Base-by-base conservation (phyloP, 2,329 filamentous ascomycete genomes). In the Aspergillus melleus region DNA sequence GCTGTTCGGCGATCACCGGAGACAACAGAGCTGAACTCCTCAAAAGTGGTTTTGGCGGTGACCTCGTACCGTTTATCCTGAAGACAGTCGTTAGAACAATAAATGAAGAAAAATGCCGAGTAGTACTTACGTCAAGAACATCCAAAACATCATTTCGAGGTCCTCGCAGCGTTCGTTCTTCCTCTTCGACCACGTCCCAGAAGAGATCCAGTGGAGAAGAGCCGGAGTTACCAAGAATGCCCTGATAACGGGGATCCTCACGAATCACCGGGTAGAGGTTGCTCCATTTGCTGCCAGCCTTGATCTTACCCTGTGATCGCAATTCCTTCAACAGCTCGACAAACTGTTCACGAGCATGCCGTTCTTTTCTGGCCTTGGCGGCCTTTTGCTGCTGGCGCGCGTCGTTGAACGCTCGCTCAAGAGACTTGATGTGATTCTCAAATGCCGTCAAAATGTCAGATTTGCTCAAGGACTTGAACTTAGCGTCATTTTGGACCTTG, bases 101-200 rank as follows among this genome's bases (percentile, higher is more conserved):
- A 39, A 39, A n/a, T 32, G 19, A 44, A 49, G 42, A 26, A 46
- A 3, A 24, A 20, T 22, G 5, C 6, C 29, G 49, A 10, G 29
- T 29, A 26, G 22, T 14, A 80, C 88, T 81, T 77, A 95, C 91
- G 82, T 96, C 91, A 67, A 96, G 83, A 66, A 95, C 91, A 77
- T 96, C 92, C 65, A 95, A 81, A 44, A 96, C 90, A 71, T 92
- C 88, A 72, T 95, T 96, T 62, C 91, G 85, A 52, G 89, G 88
- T 53, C 86, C 88, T 62, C 93, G 89, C 52, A 97, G 81, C n/a
- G 89, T 88, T 59, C 90, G 87, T 72, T 99, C 94, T 75, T 98
- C 92, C 74, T 96, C 92, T 74, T 98, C 95, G 26, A 98, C 84
- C 52, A 93, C 82, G 74, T 99, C 95, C 92, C 94, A 97, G 80